Evolutionary conservation across 2,329 filamentous ascomycete species (phyloP), one percentile per base, ranked within the genome.

Genomic region (Alternaria sp.): DNA sequence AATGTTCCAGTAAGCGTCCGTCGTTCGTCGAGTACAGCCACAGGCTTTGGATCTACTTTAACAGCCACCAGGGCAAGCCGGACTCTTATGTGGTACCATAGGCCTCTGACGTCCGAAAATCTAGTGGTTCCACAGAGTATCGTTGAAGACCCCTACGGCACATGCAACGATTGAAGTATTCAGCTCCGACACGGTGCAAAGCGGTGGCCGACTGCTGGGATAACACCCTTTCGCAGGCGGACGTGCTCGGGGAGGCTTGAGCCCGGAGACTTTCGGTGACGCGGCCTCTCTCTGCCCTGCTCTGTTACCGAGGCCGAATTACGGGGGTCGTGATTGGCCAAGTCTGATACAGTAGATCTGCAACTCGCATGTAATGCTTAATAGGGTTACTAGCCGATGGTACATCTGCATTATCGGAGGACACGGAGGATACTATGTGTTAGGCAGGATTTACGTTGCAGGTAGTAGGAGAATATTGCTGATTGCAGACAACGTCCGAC

Each of bases 181-280:
- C 24, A 37, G 51, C 45, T 51, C 56, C 56, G 56, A 37, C 36
- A 36, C 41, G 31, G 34, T 45, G 23, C 31, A 34, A 29, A 29
- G 29, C 36, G 51, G 24, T 34, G 50, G 34, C 33, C 31, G 39
- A 49, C 26, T 23, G 45, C 39, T 55, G 21, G 49, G 45, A 45
- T 51, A n/a, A 17, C 53, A 51, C 31, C 28, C 37, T 31, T 49
- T 34, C 21, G 7, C 37, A 21, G 37, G 21, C 37, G 48, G 33
- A 36, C 33, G 34, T 26, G 48, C 34, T 50, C 23, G 34, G 23
- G 44, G n/a, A 50, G 36, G 44, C 53, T 55, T 42, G 17, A 28
- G 29, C 17, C 17, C 36, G 37, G 21, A 34, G 29, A 26, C 5
- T 45, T 29, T 58, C 56, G 56, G 56, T 40, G 56, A 58, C 46